These are phyloP conservation scores for Monosporascus sp. DNA, from an alignment of 2,329 filamentous ascomycete species.

Conservation along the genomic window DNA sequence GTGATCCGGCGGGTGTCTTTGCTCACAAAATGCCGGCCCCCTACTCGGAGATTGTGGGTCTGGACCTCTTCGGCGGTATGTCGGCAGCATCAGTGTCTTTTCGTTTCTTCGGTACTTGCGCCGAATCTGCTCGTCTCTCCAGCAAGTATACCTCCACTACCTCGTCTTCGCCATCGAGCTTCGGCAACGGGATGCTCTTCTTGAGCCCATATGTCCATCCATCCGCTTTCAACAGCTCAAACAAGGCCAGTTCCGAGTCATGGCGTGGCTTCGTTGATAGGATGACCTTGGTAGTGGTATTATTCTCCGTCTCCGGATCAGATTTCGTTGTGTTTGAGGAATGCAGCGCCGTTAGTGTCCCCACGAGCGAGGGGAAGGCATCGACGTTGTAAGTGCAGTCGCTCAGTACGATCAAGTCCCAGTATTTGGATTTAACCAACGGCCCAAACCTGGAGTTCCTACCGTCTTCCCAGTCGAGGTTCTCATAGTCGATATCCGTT, in stretches of 20 bases:
- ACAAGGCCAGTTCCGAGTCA: constrained; percentile 45
- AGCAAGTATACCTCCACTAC: constrained; percentile 50
- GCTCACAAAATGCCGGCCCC: too few relatives aligned
- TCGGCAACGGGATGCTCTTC: constrained; percentile 39
- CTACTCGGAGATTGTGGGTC: neutral
- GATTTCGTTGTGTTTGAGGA: constrained; percentile 24
- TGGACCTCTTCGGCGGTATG: neutral
- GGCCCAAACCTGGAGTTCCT: constrained; percentile 39
- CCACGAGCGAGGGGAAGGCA: constrained; percentile 47
- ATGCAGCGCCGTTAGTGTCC: constrained; percentile 48
- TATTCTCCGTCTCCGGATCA: constrained; percentile 1
- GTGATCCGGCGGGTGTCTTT: too few relatives aligned
- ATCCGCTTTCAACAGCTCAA: constrained; percentile 39
- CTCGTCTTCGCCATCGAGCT: constrained; percentile 39
- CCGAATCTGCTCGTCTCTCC: constrained; percentile 25
- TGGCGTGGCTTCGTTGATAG: constrained; percentile 54
- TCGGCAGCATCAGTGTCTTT: neutral
- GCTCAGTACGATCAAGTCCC: constrained; percentile 52
- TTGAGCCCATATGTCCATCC: constrained; percentile 41
- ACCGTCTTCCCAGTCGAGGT: constrained; percentile 54
- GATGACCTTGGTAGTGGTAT: constrained; percentile 37
- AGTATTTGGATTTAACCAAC: constrained; percentile 32
- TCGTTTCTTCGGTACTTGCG: neutral
- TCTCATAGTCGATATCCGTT: constrained; percentile 37
- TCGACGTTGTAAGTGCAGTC: constrained; percentile 61